Conservation (phyloP, 2,329 filamentous ascomycete genomes). For the Verticillium nubilum region DNA sequence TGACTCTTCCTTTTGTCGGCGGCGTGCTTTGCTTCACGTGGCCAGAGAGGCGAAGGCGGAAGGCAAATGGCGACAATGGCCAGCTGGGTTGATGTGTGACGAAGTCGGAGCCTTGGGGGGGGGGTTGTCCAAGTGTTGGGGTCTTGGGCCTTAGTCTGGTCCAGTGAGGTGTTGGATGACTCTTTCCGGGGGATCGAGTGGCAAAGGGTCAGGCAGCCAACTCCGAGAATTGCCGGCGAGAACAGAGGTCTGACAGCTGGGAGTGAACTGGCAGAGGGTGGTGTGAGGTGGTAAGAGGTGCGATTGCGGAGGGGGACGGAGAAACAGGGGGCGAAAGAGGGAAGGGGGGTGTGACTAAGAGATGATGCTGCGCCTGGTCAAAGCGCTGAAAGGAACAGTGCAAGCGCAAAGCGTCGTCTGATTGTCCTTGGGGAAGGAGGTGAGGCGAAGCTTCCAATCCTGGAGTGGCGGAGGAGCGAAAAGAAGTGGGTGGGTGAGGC, state of each 20-base stretch:
- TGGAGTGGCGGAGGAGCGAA: background rate
- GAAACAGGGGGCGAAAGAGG: slow-evolving; percentile 12
- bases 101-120: slow-evolving; percentile 15
- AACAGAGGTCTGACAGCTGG: background rate
- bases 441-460: background rate
- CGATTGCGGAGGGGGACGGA: slow-evolving; percentile 28
- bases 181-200: slow-evolving; percentile 18
- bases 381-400: background rate
- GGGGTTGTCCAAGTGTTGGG: slow-evolving; percentile 8
- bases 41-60: slow-evolving; percentile 12
- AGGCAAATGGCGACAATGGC: background rate
- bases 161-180: slow-evolving; percentile 14
- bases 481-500: background rate
- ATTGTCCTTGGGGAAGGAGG: background rate
- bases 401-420: background rate
- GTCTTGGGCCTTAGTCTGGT: slow-evolving; percentile 1
- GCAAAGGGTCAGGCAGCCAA: slow-evolving; percentile 25
- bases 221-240: slow-evolving; percentile 23
- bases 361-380: slow-evolving; percentile 1
- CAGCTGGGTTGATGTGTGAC: slow-evolving; percentile 10
- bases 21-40: slow-evolving; percentile 12
- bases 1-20: slow-evolving; percentile 12
- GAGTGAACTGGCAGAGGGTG: background rate
- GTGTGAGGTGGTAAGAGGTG: slow-evolving; percentile 22
- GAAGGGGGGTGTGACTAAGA: slow-evolving; percentile 10